Percentiles rank a stretch among this genome's conserved stretches.
These are phyloP conservation scores for Cytospora piceicola DNA, from an alignment of 2,329 filamentous ascomycete species.

Conservation along the genomic window DNA sequence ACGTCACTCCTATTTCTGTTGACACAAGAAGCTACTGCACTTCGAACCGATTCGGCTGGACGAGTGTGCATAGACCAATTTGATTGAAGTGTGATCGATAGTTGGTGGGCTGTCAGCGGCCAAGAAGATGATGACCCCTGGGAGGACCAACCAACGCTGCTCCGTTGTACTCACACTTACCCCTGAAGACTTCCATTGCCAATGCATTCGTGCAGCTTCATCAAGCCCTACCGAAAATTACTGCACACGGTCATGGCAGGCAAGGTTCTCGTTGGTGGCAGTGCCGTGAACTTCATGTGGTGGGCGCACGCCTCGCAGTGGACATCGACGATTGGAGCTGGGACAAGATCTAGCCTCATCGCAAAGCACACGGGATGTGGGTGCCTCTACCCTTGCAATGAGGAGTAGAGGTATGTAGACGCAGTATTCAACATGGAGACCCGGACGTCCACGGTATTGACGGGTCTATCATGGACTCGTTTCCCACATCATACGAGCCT, in stretches of 20 bases:
- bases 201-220: background rate
- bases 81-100: background rate
- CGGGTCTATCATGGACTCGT: background rate
- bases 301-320: conserved; percentile 1
- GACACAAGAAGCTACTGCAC: background rate
- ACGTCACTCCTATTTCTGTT: background rate
- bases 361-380: background rate
- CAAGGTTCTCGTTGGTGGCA: conserved; percentile 7
- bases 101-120: background rate
- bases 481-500: conserved; percentile 1
- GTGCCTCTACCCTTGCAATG: background rate
- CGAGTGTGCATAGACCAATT: background rate
- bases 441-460: background rate
- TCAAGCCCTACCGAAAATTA: conserved; percentile 2
- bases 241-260: background rate
- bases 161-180: background rate
- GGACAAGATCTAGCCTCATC: conserved; percentile 8
- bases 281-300: conserved; percentile 8
- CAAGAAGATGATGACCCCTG: background rate
- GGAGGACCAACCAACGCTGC: background rate
- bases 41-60: background rate
- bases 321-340: conserved; percentile 1
- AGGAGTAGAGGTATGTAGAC: background rate
- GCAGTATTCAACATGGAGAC: conserved; percentile 9
- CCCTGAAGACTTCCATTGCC: background rate